Conservation (phyloP, 495 filamentous ascomycete species). For the Pseudotulostoma volvatum region DNA sequence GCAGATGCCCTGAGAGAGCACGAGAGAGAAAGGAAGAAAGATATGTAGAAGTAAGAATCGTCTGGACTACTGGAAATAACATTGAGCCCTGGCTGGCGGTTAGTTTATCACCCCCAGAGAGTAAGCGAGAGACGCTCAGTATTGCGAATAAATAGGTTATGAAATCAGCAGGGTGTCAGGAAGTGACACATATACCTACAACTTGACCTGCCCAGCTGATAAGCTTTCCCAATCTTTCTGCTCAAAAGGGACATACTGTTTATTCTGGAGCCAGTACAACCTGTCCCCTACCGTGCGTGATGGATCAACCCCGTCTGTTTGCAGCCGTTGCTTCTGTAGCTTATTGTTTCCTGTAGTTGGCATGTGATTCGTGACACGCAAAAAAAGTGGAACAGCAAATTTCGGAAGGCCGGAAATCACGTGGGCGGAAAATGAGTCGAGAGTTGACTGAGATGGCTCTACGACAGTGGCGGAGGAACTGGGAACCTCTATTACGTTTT, state of each 20-base stretch:
- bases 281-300: conserved; percentile 38
- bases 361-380: conserved; percentile 46
- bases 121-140: too few species aligned
- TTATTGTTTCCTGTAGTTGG: conserved; percentile 74
- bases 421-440: conserved; percentile 45
- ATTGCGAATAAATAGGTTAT: too few species aligned
- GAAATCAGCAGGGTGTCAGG: too few species aligned
- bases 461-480: conserved; percentile 10
- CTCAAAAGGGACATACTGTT: conserved; percentile 51
- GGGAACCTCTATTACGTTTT: conserved; percentile 11
- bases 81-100: too few species aligned
- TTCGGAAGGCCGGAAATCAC: conserved; percentile 42
- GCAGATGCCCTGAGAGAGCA: too few species aligned
- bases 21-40: too few species aligned
- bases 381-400: conserved; percentile 65
- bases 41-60: too few species aligned
- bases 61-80: too few species aligned
- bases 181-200: too few species aligned
- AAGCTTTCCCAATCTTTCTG: conserved; percentile 51
- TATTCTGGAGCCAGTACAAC: conserved; percentile 52
- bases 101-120: too few species aligned
- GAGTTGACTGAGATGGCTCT: conserved; percentile 22
- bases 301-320: conserved; percentile 60
- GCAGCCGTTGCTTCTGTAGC: conserved; percentile 57
- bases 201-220: conserved; percentile 48